Evolutionary conservation across 1,139 yeast species (phyloP), one percentile per base, ranked within the genome.

Genomic region (Sugiyamaella sp.): DNA sequence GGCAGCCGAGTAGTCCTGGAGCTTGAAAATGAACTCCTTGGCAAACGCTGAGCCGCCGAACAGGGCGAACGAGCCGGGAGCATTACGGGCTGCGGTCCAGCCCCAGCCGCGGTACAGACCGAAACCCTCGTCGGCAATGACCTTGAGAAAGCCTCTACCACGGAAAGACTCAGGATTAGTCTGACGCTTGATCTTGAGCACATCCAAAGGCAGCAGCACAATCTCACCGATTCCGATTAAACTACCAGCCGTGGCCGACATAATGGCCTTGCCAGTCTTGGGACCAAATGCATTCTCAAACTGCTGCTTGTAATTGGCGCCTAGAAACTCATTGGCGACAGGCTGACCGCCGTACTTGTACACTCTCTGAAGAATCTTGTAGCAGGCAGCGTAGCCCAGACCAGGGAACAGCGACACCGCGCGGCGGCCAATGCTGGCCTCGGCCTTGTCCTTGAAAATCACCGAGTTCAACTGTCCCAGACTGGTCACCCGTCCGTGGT

Each of bases 261-360:
- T 77, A 70, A 93, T 74, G 17, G 99, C 98, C 75, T 95, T 93
- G 67, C 99, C 98, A 52, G 95, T 93, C 75, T 95, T 93, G 61
- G 89, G 81, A 57, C 99, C 99, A 66, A 93, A 93, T 48, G 79
- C 75, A 57, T 77, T 73, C 65, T 93, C 97, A 69, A 84, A 93
- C 52, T 77, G 69, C 52, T 79, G 76, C 67, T 81, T 83, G 76
- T 84, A 89, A 76, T 89, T 86, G 64, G 80, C 77, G 64, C 88
- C 81, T 70, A 93, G 80, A 69, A 85, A 89, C 74, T 93, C 99
- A 70, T 91, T 93, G 60, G 95, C 99, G 69, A 90, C 91, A 53
- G 99, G 99, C 75, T 93, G 99, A 51, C 99, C 99, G 69, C 99
- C 98, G 72, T 95, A 93, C 74, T 93, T 93, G 81, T 95, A 93